Evolutionary conservation across 805 yeast species (phyloP).

Genomic region (Pichia paraexigua): DNA sequence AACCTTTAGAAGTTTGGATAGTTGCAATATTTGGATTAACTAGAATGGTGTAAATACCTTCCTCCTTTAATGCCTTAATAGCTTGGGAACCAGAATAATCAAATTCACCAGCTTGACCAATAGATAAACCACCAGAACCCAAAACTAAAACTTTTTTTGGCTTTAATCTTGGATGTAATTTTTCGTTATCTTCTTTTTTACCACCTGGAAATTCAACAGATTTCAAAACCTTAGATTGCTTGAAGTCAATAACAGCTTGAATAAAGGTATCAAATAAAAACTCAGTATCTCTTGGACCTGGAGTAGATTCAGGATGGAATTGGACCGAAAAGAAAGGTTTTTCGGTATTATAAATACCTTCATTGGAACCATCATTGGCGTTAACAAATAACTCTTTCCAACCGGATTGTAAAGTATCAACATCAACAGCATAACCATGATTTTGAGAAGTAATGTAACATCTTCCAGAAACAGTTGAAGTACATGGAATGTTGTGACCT

Average conservation of each 20-base stretch:
- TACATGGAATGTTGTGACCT: constrained; percentile 96
- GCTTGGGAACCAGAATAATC: constrained; percentile 99
- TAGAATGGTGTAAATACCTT: constrained; percentile 91
- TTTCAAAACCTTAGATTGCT: constrained; percentile 47
- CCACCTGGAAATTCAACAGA: constrained; percentile 93
- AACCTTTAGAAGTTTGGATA: constrained; percentile 94
- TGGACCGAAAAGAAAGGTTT: constrained; percentile 95
- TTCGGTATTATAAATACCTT: constrained; percentile 88
- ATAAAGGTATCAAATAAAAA: constrained; percentile 92
- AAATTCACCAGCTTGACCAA: constrained; percentile 99
- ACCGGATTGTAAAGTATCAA: constrained; percentile 58
- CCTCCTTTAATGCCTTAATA: constrained; percentile 95
- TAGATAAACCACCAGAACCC: constrained; percentile 97
- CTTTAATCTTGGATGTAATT: constrained; percentile 67
- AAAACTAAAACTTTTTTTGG: constrained; percentile 89
- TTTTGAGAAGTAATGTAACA: constrained; percentile 98
- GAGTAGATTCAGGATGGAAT: constrained; percentile 98
- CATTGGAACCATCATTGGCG: constrained; percentile 95
- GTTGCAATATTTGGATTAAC: constrained; percentile 98
- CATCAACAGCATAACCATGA: constrained; percentile 97
- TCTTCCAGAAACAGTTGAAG: constrained; percentile 76
- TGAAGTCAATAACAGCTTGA: constrained; percentile 62
- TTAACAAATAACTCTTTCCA: constrained; percentile 95
- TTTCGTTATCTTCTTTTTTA: constrained; percentile 57
- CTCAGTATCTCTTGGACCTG: constrained; percentile 99